Evolutionary conservation across 176 grass and related monocot genomes (phyloP).

Genomic region (Alloteropsis semialata): DNA sequence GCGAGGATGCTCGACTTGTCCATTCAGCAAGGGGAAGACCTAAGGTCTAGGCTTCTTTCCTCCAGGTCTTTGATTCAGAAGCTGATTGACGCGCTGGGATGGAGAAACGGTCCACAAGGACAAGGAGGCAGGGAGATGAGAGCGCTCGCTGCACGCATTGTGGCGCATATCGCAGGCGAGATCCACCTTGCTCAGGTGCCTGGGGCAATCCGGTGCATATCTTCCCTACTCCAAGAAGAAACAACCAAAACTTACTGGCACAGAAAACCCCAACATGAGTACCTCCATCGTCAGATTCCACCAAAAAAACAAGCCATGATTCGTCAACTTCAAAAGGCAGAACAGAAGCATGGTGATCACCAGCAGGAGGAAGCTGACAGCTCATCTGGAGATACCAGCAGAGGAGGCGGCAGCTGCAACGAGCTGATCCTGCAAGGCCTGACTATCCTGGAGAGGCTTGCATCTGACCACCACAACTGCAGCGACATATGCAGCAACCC

Average conservation of each 20-base stretch:
- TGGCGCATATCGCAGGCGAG: neutral
- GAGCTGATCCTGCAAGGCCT: constrained; percentile 9
- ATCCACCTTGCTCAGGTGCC: neutral
- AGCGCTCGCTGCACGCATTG: neutral
- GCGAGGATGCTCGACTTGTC: neutral
- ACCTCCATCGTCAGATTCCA: too few species aligned
- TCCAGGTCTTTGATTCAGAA: neutral
- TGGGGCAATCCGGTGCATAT: neutral
- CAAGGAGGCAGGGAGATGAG: neutral
- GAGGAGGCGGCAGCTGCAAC: neutral
- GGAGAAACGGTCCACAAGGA: neutral
- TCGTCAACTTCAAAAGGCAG: neutral
- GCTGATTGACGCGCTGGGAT: neutral
- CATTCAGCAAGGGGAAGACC: neutral
- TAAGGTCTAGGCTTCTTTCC: neutral
- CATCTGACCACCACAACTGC: neutral
- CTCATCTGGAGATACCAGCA: too few species aligned
- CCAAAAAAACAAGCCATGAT: too few species aligned
- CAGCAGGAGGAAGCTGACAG: too few species aligned
- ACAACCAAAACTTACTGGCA: too few species aligned
- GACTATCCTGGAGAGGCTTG: neutral
- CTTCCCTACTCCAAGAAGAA: neutral
- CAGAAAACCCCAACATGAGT: too few species aligned
- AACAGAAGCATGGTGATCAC: too few species aligned
- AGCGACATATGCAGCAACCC: neutral